Base-by-base conservation (phyloP, 768 basidiomycete species). In the Gyrodon lividus region DNA sequence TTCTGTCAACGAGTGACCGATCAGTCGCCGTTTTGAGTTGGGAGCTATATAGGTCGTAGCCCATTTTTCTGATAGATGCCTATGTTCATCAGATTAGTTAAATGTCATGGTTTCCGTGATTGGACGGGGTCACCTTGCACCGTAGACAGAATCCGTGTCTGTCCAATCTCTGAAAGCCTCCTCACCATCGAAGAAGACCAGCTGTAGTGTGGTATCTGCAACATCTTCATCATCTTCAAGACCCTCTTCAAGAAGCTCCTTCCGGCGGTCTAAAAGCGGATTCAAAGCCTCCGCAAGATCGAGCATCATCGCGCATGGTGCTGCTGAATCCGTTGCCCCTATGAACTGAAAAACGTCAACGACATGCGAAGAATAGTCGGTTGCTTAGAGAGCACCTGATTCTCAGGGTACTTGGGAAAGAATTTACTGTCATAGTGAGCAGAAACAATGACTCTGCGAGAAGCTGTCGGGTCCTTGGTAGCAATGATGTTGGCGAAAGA, bases 181-280 rank as follows among this genome's bases (percentile, higher is more conserved):
- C 70, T 99, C 97, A 3, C 97, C 97, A 61, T 99, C 97, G 52
- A 99, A 96, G 66, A 98, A 96, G 9, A 99, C 77, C 8, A 98
- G 74, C 65, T 97, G 93, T 8, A 99, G 70, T 3, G 95, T 96
- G 17, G 89, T 92, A 50, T 90, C 87, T 0, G 82, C 82, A 13
- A 85, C 72, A 47, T 92, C 88, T 38, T 91, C 90, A n/a, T 85
- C 83, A 12, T 84, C 83, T 48, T 83, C 82, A 14, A 74, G 64
- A 0, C 74, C 84, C 2, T 75, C 74, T 26, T 81, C 77, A 6
- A 87, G 56, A 26, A 81, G 75, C 48, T 77, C 72, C 39, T 77
- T 72, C 20, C 87, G 78, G 12, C 76, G 72, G 30, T 87, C 77
- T 16, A 98, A 69, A 35, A 95, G 71, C 0, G 83, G 83, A 53